Conservation (phyloP, 495 filamentous ascomycete genomes). For the Polyplosphaeria fusca region DNA sequence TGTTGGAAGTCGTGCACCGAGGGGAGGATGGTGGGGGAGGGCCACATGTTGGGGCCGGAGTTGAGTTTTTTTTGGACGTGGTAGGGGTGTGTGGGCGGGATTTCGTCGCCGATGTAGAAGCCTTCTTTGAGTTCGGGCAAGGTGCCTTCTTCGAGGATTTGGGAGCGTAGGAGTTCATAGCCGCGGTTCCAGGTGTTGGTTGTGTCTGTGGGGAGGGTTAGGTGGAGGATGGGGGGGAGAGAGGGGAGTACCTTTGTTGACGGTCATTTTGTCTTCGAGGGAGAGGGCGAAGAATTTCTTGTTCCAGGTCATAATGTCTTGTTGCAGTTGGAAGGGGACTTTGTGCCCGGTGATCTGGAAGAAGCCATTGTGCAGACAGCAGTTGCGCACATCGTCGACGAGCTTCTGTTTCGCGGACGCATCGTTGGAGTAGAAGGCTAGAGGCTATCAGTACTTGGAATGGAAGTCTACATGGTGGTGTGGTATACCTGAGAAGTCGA, state of each 20-base stretch:
- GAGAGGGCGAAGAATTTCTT: slow-evolving; percentile 40
- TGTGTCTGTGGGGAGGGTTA: slow-evolving; percentile 13
- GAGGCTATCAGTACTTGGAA: not conserved
- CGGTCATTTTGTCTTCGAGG: slow-evolving; percentile 36
- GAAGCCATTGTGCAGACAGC: slow-evolving; percentile 38
- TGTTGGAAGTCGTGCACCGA: slow-evolving; percentile 29
- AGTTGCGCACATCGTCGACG: slow-evolving; percentile 20
- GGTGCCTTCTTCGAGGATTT: slow-evolving; percentile 20
- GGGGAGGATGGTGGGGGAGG: slow-evolving; percentile 6
- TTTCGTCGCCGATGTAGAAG: slow-evolving; percentile 37
- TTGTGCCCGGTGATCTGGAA: slow-evolving; percentile 43
- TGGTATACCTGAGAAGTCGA: slow-evolving; percentile 21
- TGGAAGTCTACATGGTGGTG: not conserved
- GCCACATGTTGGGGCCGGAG: slow-evolving; percentile 32
- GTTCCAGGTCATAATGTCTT: slow-evolving; percentile 33
- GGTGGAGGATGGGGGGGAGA: not conserved
- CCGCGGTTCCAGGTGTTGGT: slow-evolving; percentile 26
- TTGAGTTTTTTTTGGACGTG: slow-evolving; percentile 13
- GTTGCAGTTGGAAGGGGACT: slow-evolving; percentile 34
- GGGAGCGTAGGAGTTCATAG: slow-evolving; percentile 11
- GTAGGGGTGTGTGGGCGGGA: slow-evolving; percentile 22
- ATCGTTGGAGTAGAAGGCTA: slow-evolving; percentile 25
- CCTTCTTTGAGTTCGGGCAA: slow-evolving; percentile 25
- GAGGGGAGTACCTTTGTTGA: slow-evolving; percentile 40
- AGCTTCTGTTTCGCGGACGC: slow-evolving; percentile 12